Base-by-base conservation (phyloP, 768 basidiomycete genomes). In the Boletus pseudopeckii region DNA sequence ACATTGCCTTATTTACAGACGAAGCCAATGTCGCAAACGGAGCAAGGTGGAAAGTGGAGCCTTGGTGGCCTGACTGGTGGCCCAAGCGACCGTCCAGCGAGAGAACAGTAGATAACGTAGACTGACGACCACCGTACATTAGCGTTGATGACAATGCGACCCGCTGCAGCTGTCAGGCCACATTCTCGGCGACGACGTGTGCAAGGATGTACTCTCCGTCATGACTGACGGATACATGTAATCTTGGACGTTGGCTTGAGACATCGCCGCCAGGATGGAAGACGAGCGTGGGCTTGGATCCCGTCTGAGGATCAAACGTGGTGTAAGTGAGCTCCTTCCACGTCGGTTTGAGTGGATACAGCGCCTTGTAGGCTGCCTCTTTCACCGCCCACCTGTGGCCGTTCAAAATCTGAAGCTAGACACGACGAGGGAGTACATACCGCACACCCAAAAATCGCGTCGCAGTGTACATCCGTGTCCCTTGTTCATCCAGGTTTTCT, bases 331-430 rank as follows among this genome's bases (percentile, higher is more conserved):
- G 67, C 24, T 92, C 82, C 63, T 90, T 88, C 92, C 91, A 93
- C 7, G 80, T 81, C 17, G 88, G 82, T 32, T 63, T 73, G 39
- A 78, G 64, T 0, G 90, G 90, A 65, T 82, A 90, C 54, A 92
- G 64, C 0, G 91, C 92, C 64, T 94, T 94, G 74, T 92, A 94
- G 0, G 85, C 83, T 0, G 92, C 88, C 69, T 94, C 92, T 61
- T 94, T 94, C 18, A 88, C 79, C 32, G 82, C 76, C 89, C 90
- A 94, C 15, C 91, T 93, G 53, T 20, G 18, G 55, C 11, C 36
- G 26, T 61, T 34, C 45, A 57, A 18, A 24, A 8, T 4, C 5
- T 26, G n/a, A 30, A n/a, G 14, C 32, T 18, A 15, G 4, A 38
- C 28, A 10, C 11, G 7, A 45, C 30, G 20, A 37, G 5, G 17